Evolutionary conservation across 768 basidiomycete genomes (phyloP).

Genomic region (Tephrocybe sp.): DNA sequence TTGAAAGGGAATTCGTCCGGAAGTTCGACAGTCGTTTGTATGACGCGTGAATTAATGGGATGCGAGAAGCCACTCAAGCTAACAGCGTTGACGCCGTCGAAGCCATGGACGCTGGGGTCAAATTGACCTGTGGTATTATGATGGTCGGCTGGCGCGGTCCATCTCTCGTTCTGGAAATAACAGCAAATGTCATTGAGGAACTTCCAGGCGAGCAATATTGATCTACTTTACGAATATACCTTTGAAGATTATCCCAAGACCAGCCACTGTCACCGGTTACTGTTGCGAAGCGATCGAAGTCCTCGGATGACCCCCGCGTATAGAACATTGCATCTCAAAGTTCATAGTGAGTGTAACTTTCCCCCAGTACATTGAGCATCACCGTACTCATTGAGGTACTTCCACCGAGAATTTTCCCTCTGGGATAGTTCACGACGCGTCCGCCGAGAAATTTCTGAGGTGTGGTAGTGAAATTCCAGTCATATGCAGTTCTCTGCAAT

Average conservation of each 20-base stretch:
- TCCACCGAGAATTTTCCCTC: conserved; percentile 30
- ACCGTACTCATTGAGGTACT: conserved; percentile 27
- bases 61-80: conserved; percentile 23
- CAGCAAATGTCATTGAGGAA: too few species aligned
- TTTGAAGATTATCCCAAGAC: conserved; percentile 25
- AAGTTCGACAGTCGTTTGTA: conserved; percentile 33
- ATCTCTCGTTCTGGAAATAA: conserved; percentile 27
- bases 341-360: too few species aligned
- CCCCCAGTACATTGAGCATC: neutral
- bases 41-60: conserved; percentile 29
- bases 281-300: conserved; percentile 24
- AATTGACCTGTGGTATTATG: conserved; percentile 31
- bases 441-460: conserved; percentile 22
- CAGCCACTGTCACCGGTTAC: conserved; percentile 26
- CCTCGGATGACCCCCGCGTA: conserved; percentile 23
- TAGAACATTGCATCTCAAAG: conserved; percentile 26
- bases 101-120: conserved; percentile 27
- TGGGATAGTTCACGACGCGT: conserved; percentile 16
- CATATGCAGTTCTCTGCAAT: conserved; percentile 17
- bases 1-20: conserved; percentile 37
- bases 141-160: conserved; percentile 25
- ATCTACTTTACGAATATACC: conserved; percentile 4
- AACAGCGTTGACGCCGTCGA: conserved; percentile 25
- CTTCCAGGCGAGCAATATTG: too few species aligned
- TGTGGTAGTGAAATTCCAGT: conserved; percentile 31